Percentiles rank a stretch among this genome's conserved stretches.
Conservation (phyloP, 2,329 filamentous ascomycete species). For the Trichoderma asperellum region DNA sequence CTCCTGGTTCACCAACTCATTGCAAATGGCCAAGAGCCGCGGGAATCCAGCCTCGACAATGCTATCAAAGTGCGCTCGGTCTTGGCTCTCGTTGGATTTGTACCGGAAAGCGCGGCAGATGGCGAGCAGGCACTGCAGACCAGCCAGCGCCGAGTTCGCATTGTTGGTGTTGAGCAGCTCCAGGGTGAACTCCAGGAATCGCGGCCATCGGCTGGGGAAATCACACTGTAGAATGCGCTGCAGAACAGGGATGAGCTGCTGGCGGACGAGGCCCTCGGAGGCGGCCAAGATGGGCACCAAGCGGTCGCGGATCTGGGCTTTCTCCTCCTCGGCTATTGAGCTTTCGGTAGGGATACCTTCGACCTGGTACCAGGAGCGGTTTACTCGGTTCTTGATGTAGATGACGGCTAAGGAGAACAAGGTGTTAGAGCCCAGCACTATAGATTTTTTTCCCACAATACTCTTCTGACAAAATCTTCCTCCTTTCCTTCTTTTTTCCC, state of each 20-base stretch:
- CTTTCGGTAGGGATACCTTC: conserved; percentile 75
- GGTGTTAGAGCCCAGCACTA: conserved; percentile 27
- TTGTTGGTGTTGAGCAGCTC: conserved; percentile 87
- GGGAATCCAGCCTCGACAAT: conserved; percentile 93
- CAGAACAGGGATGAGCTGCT: conserved; percentile 90
- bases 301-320: conserved; percentile 81
- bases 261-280: conserved; percentile 78
- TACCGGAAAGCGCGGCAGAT: conserved; percentile 96
- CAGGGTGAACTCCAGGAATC: conserved; percentile 90
- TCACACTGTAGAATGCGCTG: conserved; percentile 96
- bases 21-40: conserved; percentile 82
- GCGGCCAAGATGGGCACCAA: conserved; percentile 86
- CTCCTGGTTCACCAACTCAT: conserved; percentile 84
- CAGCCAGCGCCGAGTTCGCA: conserved; percentile 84
- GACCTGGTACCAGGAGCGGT: conserved; percentile 81
- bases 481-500: not conserved
- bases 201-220: conserved; percentile 92
- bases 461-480: not conserved
- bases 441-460: not conserved
- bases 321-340: conserved; percentile 85
- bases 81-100: conserved; percentile 77
- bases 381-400: conserved; percentile 97
- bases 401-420: conserved; percentile 71
- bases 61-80: conserved; percentile 84
- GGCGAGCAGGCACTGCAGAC: conserved; percentile 89